Base-by-base conservation (phyloP, 768 basidiomycete genomes). In the Pulveroboletus sp. region DNA sequence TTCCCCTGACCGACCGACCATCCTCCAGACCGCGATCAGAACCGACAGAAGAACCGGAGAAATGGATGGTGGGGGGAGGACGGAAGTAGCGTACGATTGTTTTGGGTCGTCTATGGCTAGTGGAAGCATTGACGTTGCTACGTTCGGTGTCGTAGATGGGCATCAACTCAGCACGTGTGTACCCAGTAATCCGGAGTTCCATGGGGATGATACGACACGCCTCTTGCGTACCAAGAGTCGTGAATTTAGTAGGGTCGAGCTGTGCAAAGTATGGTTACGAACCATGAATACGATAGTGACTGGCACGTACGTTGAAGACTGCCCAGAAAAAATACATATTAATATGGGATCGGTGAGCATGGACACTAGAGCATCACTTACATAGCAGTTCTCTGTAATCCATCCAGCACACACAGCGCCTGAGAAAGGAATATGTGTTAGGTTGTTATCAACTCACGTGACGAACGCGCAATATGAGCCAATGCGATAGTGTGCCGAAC, bases 381-480 rank as follows among this genome's bases (percentile, higher is more conserved):
- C 80, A 57, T 8, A 82, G 58, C 3, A 82, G 53, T 47, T 81
- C 78, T 33, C 72, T 70, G 55, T 82, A 82, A 53, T 80, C 79
- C 62, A 82, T 66, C 79, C 80, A 82, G 50, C 76, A 82, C 6
- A 82, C 72, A 41, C 75, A 75, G 12, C 80, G 77, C 49, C 80
- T 81, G 52, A 13, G 29, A 29, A 13, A 21, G 31, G 5, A 29
- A 34, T 16, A 5, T 23, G 17, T 19, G 47, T 60, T 27, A 57
- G 58, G 45, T 29, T 23, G 8, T 11, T 11, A 29, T 29, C 5
- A 14, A 21, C 19, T 5, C 19, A 20, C 41, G 16, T 32, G 32
- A 14, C 6, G n/a, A 31, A 31, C 13, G 13, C 9, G 29, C 29
- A 31, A 31, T 2, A 31, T 31, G 29, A 31, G 10, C 29, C 29